Base-by-base conservation (phyloP, 2,329 filamentous ascomycete genomes). In the Diaporthe citrichinensis region DNA sequence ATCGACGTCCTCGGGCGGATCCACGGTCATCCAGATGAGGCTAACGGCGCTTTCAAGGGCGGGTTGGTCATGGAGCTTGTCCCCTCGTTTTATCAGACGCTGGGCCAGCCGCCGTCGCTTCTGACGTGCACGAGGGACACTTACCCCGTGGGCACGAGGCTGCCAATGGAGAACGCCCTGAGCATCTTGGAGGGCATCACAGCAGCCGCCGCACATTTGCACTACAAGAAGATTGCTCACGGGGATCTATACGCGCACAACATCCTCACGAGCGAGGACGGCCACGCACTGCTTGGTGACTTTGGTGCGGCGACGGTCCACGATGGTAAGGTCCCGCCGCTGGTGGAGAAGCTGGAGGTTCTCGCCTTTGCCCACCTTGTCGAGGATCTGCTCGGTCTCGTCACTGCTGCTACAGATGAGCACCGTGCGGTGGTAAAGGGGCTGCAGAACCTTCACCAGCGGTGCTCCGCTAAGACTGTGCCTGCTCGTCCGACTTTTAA, bases 241-340 rank as follows among this genome's bases (percentile, higher is more conserved):
- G 87, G 87, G 25, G 86, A 88, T 77, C 73, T 89, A 49, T 87
- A 87, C 69, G 86, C 87, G 15, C 86, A 88, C 78, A 88, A 88
- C 78, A 85, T 88, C 25, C 81, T 88, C 15, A 84, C 84, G 34
- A 83, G 81, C 68, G 80, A 81, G 14, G 80, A 79, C 14, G 85
- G 83, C 1, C 85, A 88, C 76, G 86, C 87, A 5, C 78, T 89
- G 17, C 81, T 89, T 4, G 86, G 86, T 34, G 87, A 87, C 71
- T 87, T 88, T 73, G 86, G 86, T 15, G 87, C 87, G 1, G 87
- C 87, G 1, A 88, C 86, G 0, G 81, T 88, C 20, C 88, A 88
- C 75, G 80, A 78, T 55, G 78, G 74, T n/a, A 76, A 78, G 7
- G 76, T 72, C 31, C 73, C 44, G 15, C 59, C 67, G 58, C 73